Conservation (phyloP, 2,329 filamentous ascomycete genomes). For the Cytospora schulzeri region DNA sequence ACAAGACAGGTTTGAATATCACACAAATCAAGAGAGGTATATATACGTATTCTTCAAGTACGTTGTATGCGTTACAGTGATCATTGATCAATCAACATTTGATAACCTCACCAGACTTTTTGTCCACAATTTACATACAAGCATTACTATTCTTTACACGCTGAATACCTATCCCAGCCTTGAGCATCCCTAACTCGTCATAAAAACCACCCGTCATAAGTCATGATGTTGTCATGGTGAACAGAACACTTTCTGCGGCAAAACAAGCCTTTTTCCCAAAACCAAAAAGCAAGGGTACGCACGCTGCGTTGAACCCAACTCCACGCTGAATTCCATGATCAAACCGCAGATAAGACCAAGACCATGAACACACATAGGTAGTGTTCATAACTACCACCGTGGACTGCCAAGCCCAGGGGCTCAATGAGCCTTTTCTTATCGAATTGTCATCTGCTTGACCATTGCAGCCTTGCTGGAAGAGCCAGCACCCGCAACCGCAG, state of each 20-base stretch:
- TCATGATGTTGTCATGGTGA: slow-evolving; percentile 30
- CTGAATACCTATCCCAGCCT: slow-evolving; percentile 14
- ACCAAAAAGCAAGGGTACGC: slow-evolving; percentile 32
- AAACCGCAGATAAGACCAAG: slow-evolving; percentile 37
- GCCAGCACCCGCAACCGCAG: slow-evolving; percentile 65
- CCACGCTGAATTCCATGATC: slow-evolving; percentile 49
- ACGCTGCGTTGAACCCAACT: slow-evolving; percentile 47
- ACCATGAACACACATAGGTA: slow-evolving; percentile 44
- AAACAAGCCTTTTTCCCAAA: slow-evolving; percentile 13
- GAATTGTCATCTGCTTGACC: slow-evolving; percentile 94
- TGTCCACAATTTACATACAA: slow-evolving; percentile 7
- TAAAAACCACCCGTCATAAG: slow-evolving; percentile 30
- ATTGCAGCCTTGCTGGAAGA: slow-evolving; percentile 79
- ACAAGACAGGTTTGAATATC: not conserved
- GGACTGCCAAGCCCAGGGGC: slow-evolving; percentile 30
- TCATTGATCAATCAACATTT: not conserved
- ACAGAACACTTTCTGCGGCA: slow-evolving; percentile 39
- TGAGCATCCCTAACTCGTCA: slow-evolving; percentile 6
- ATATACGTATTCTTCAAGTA: no score
- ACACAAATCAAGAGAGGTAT: no score
- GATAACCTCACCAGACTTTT: not conserved
- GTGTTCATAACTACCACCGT: slow-evolving; percentile 53
- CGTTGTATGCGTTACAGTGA: no score
- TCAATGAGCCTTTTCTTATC: slow-evolving; percentile 51
- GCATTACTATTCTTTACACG: slow-evolving; percentile 18